phyloP scores from a whole-genome alignment of 139 green algal genomes.

The Medakamo hakoo region DNA sequence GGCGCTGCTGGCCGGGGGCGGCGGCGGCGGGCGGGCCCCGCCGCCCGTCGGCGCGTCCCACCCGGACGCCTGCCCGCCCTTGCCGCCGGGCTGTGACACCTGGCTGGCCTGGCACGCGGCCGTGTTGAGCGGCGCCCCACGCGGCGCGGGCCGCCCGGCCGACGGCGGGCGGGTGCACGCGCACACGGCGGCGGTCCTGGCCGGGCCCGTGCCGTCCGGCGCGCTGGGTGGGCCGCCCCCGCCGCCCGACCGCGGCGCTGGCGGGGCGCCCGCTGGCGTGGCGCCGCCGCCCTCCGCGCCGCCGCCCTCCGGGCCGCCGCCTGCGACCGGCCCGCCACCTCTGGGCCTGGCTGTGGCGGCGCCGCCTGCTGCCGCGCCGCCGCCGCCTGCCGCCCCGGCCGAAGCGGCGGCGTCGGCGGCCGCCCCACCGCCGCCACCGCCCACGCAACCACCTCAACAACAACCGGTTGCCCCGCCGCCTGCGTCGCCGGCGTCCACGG shows the following conservation, averaged over 20 bases:
- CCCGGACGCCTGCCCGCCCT: neutral
- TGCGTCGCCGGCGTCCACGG: no score
- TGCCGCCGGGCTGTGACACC: neutral
- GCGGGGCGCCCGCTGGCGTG: no score
- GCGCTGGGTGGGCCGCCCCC: neutral
- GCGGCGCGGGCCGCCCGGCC: no score
- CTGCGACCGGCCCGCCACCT: neutral
- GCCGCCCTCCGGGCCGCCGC: neutral
- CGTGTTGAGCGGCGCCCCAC: neutral
- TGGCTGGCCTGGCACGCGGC: neutral
- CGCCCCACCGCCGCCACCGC: no score
- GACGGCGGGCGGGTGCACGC: neutral
- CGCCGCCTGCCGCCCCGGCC: neutral
- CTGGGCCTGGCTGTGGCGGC: neutral
- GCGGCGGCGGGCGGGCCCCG: no score
- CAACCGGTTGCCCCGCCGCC: neutral
- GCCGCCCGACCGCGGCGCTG: neutral
- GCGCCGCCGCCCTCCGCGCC: neutral
- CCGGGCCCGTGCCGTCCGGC: neutral
- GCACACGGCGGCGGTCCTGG: neutral
- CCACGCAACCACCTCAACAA: no score
- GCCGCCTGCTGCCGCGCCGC: neutral
- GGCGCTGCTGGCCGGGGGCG: neutral
- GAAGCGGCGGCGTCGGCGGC: neutral
- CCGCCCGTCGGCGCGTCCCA: neutral